Evolutionary conservation across 2,329 filamentous ascomycete genomes (phyloP), one percentile per base, ranked within the genome.

Genomic region (Neospermospora avenae): DNA sequence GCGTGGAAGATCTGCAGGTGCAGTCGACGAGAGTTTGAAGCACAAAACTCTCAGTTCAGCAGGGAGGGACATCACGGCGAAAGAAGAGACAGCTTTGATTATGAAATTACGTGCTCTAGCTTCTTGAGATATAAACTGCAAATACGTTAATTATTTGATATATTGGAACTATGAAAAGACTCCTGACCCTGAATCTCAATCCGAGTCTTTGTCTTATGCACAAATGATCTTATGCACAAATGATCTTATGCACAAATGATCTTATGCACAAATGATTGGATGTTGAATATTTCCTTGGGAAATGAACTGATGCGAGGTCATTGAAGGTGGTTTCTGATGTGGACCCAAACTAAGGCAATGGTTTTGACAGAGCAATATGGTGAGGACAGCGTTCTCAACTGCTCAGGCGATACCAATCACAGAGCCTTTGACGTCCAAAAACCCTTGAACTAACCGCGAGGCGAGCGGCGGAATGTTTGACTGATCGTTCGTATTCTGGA

Each of bases 1-100:
- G 57, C 84, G 81, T 59, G 91, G 90, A 4, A 97, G 84, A 65
- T 93, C 86, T 49, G 84, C 77, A n/a, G 84, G 80, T 0, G 89
- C 81, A 11, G 89, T 87, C 0, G 89, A 86, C 1, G 87, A 86
- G 66, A 97, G 79, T 65, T 86, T 85, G 62, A 85, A 84, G 68
- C 84, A 89, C 46, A 91, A 77, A 53, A 86, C 81, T 62, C 82
- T 80, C 16, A 91, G 78, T 68, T 88, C 84, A 42, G 84, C 77
- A 5, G 80, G 81, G 35, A 72, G 63, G 59, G 69, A 73, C 71
- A 72, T 73, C 31, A 49, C 55, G 34, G 31, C 31, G 48, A 22
- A 24, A 20, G 53, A 35, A 46, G 25, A 34, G 31, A 51, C 48
- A 14, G 48, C 3, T 51, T 22, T 51, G 6, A 37, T 6, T 31